phyloP scores from a whole-genome alignment of 495 filamentous ascomycete genomes.

The Sordaria brevicollis region DNA sequence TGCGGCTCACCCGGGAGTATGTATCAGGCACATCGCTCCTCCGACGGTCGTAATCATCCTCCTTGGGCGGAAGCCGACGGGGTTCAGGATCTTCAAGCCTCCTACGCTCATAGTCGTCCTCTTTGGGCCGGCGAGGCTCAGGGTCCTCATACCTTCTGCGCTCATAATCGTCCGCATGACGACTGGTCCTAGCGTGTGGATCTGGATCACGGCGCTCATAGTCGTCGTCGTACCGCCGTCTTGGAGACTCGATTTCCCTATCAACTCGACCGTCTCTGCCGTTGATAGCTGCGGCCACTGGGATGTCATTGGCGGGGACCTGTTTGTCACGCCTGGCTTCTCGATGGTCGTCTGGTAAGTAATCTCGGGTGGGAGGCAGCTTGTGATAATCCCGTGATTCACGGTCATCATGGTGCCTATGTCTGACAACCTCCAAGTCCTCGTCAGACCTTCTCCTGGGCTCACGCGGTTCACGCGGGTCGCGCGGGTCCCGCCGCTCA shows the following conservation, averaged over 20 bases:
- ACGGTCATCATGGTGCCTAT: slow-evolving; percentile 11
- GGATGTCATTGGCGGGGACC: background rate
- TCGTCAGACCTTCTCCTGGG: slow-evolving; percentile 29
- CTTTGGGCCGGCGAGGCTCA: background rate
- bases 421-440: slow-evolving; percentile 15
- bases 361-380: background rate
- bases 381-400: background rate
- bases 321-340: background rate
- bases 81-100: background rate
- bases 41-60: background rate
- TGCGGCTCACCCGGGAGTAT: background rate
- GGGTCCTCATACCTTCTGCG: background rate
- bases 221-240: background rate
- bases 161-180: too few species aligned
- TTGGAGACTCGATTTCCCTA: background rate
- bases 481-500: slow-evolving; percentile 26
- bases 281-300: background rate
- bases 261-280: background rate
- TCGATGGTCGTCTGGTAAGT: background rate
- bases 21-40: background rate
- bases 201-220: background rate
- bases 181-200: too few species aligned
- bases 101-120: background rate
- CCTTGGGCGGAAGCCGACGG: background rate
- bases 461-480: slow-evolving; percentile 18